Evolutionary conservation across 2,329 filamentous ascomycete species (phyloP), one percentile per base, ranked within the genome.

Genomic region (Biscogniauxia sp.): DNA sequence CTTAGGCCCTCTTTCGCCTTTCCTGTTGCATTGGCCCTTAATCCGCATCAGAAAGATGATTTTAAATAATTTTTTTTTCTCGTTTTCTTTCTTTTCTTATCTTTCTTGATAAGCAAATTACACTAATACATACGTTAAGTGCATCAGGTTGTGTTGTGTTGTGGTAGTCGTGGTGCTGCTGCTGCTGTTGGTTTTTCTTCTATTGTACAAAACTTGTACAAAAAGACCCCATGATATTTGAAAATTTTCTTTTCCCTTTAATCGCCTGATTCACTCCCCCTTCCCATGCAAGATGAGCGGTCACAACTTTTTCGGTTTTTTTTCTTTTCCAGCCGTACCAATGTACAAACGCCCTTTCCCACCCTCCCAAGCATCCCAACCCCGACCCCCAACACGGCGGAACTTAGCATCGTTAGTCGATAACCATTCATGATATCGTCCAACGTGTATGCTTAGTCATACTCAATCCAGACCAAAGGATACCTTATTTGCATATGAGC

Each of bases 171-270:
- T 32, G 3, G 28, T 32, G 28, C 28, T 32, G 62, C 64, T 64
- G 28, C 11, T 32, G 28, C 28, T 32, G 28, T 32, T 32, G 28
- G 28, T 32, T 32, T 32, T 32, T 32, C 28, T 32, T 13, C 28
- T 73, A 69, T 69, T 72, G 69, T 73, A 73, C 72, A 72, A 69
- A 32, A 32, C 28, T 57, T 61, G 66, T 70, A 72, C 68, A 69
- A 67, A 51, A 32, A 23, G 23, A 32, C 28, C 28, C 62, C 62
- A 64, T 57, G 59, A 55, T 65, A 61, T 64, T 54, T 63, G 62
- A 64, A 32, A 32, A 4, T 32, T 32, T 32, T 32, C 28, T 32
- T 66, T 66, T 63, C 64, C 66, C 69, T 45, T 32, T 32, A n/a
- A 57, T 65, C 66, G 57, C 61, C 66, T 65, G 54, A 65, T 69